Evolutionary conservation across 352 stramenopile genomes (phyloP).

Genomic region (Globisporangium parvum): DNA sequence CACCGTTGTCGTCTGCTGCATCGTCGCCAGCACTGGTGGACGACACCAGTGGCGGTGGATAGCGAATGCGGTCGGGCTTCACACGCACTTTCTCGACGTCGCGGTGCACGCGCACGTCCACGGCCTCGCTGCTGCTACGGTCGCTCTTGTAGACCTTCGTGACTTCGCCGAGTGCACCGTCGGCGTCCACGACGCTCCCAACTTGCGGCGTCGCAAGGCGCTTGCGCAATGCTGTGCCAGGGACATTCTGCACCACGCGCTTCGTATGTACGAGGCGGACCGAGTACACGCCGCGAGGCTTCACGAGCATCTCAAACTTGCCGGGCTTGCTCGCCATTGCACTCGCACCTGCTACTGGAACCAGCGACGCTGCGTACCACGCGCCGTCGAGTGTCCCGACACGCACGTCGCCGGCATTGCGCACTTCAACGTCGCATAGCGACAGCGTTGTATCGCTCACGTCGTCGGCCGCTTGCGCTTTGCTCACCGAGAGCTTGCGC

Average conservation of each 20-base stretch:
- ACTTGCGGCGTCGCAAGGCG: conserved; percentile 36
- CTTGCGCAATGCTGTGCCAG: conserved; percentile 32
- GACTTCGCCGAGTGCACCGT: conserved; percentile 56
- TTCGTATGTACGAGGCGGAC: conserved; percentile 36
- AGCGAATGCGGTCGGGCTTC: conserved; percentile 44
- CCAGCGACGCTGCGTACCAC: conserved; percentile 45
- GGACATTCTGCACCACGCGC: conserved; percentile 39
- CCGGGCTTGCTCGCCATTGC: not conserved
- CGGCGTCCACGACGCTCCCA: conserved; percentile 67
- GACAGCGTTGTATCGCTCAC: conserved; percentile 5
- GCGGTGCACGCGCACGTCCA: conserved; percentile 47
- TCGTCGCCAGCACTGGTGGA: not conserved
- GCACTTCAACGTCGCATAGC: conserved; percentile 42
- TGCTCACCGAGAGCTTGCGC: conserved; percentile 23
- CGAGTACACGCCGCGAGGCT: conserved; percentile 19
- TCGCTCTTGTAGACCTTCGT: conserved; percentile 33
- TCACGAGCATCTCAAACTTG: conserved; percentile 16
- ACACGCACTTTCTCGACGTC: conserved; percentile 52
- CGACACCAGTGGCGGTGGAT: conserved; percentile 23
- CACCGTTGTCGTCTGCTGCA: conserved; percentile 4
- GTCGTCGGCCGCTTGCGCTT: conserved; percentile 11
- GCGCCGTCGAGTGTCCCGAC: conserved; percentile 37
- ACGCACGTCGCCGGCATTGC: conserved; percentile 28
- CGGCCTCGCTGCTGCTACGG: conserved; percentile 7
- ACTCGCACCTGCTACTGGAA: not conserved